These are phyloP conservation scores for Heteromeles arbutifolia DNA, from an alignment of 306 rosid genomes.

Conservation along the genomic window DNA sequence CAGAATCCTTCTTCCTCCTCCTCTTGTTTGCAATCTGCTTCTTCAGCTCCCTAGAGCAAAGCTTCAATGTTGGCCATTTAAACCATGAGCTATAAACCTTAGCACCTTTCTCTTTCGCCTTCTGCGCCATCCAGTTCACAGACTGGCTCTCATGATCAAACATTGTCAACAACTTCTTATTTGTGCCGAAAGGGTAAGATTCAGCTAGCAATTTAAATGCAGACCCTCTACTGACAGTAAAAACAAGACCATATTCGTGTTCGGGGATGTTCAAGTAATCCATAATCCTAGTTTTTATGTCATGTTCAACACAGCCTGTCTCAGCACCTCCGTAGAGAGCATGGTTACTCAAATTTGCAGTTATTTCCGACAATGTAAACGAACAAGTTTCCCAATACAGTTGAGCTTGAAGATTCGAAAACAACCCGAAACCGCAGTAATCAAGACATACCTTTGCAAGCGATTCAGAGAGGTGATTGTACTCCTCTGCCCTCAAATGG, in stretches of 20 bases:
- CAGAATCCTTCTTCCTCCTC: slow-evolving; percentile 90
- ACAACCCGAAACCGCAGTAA: slow-evolving; percentile 91
- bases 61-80: slow-evolving; percentile 95
- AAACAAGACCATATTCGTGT: slow-evolving; percentile 91
- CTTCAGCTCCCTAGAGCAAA: slow-evolving; percentile 87
- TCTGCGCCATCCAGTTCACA: slow-evolving; percentile 93
- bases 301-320: slow-evolving; percentile 78
- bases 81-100: slow-evolving; percentile 89
- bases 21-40: slow-evolving; percentile 81
- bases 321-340: slow-evolving; percentile 93
- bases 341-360: slow-evolving; percentile 92
- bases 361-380: slow-evolving; percentile 83
- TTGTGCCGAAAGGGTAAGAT: slow-evolving; percentile 88
- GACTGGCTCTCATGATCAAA: slow-evolving; percentile 99
- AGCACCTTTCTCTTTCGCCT: slow-evolving; percentile 90
- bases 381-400: slow-evolving; percentile 87
- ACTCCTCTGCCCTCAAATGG: slow-evolving; percentile 79
- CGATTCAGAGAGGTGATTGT: slow-evolving; percentile 55
- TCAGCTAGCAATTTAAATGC: slow-evolving; percentile 91
- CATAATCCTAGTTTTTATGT: slow-evolving; percentile 77
- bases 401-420: slow-evolving; percentile 76
- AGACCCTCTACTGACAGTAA: slow-evolving; percentile 94
- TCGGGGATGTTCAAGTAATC: slow-evolving; percentile 89
- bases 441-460: slow-evolving; percentile 92
- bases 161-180: slow-evolving; percentile 90